A percentile compares a stretch with the other conserved stretches of the same genome.
These are phyloP conservation scores for Trichophaea hybrida DNA, from an alignment of 2,329 filamentous ascomycete genomes.

Conservation along the genomic window DNA sequence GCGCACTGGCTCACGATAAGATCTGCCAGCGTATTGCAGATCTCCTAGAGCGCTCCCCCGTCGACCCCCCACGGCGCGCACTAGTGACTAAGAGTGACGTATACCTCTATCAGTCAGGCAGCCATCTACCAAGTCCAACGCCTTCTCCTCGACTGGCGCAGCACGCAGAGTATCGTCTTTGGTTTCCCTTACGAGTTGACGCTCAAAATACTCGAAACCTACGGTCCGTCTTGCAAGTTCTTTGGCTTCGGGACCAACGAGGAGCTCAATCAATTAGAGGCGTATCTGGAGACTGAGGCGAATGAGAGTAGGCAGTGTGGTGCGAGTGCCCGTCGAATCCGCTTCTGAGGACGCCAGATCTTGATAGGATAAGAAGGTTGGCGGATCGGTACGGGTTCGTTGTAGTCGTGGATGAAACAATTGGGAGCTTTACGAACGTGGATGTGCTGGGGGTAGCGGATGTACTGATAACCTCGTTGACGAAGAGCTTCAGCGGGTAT, in stretches of 20 bases:
- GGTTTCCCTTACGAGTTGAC: constrained; percentile 93
- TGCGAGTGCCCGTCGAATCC: constrained; percentile 95
- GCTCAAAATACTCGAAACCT: constrained; percentile 86
- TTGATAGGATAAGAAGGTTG: constrained; percentile 62
- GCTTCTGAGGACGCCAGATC: constrained; percentile 68
- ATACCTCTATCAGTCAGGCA: too few relatives aligned
- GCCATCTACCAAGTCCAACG: too few relatives aligned
- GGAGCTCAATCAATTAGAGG: constrained; percentile 73
- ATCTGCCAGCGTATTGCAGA: too few relatives aligned
- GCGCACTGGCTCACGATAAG: too few relatives aligned
- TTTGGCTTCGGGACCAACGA: constrained; percentile 65
- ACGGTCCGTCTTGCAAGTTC: constrained; percentile 75
- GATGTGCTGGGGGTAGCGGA: constrained; percentile 82
- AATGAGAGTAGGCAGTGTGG: constrained; percentile 57
- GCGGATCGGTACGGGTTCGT: constrained; percentile 77
- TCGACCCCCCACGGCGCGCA: too few relatives aligned
- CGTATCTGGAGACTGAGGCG: constrained; percentile 40
- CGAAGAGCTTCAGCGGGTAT: constrained; percentile 93
- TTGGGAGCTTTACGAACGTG: constrained; percentile 91
- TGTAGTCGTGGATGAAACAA: constrained; percentile 87
- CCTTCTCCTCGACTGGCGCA: too few relatives aligned
- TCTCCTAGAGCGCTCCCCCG: too few relatives aligned
- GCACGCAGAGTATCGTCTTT: neutral
- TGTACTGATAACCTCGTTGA: constrained; percentile 83
- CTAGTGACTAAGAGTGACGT: too few relatives aligned